A percentile compares a stretch with the other conserved stretches of the same genome.
Evolutionary conservation across 1,284 basidiomycete species (phyloP).

Genomic region (Phenoliferia sp.): DNA sequence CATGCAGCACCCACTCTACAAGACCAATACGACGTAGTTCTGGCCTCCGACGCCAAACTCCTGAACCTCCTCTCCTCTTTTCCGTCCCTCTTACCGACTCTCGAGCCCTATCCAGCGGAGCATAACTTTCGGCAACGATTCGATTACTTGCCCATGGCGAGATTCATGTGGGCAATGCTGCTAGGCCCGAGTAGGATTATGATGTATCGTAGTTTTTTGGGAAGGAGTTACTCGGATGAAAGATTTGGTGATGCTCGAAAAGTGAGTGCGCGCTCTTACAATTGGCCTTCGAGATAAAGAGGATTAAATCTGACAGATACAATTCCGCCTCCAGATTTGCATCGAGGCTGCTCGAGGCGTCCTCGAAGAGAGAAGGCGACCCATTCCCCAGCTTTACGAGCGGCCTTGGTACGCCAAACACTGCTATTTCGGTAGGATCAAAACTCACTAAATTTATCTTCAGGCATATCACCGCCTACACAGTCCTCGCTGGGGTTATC

Average conservation of each 20-base stretch:
- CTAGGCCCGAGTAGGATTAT: background rate
- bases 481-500: background rate
- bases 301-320: background rate
- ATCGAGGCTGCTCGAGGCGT: background rate
- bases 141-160: background rate
- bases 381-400: background rate
- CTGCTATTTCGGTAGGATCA: background rate
- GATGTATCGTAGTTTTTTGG: background rate
- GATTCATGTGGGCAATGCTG: background rate
- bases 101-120: background rate
- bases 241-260: background rate
- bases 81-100: background rate
- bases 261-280: background rate
- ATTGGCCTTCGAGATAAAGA: background rate
- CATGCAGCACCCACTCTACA: background rate
- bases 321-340: background rate
- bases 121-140: background rate
- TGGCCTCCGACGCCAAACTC: background rate
- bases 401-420: background rate
- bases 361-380: background rate
- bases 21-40: background rate
- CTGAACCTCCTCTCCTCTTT: background rate
- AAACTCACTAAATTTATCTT: background rate
- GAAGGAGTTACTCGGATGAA: background rate
- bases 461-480: background rate